These are phyloP conservation scores for Amphirosellinia nigrospora DNA, from an alignment of 495 filamentous ascomycete species.

Conservation along the genomic window DNA sequence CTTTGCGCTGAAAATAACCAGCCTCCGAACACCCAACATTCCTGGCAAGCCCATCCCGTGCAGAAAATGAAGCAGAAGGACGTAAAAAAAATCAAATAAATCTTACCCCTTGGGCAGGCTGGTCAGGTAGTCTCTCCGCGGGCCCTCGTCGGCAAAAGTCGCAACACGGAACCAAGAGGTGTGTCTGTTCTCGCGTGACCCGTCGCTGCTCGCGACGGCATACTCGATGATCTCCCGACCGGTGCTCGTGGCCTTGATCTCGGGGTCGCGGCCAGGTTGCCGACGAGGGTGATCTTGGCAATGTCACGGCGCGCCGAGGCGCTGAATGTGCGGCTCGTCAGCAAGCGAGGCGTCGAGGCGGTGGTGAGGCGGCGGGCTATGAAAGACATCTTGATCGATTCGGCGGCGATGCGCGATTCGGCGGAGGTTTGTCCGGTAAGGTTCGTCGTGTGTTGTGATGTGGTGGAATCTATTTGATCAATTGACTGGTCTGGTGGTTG, in stretches of 20 bases:
- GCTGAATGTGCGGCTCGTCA: slow-evolving; percentile 59
- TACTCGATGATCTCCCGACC: slow-evolving; percentile 74
- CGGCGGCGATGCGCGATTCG: background rate
- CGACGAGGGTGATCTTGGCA: slow-evolving; percentile 71
- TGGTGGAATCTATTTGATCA: background rate
- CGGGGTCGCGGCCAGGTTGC: slow-evolving; percentile 75
- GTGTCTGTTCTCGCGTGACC: slow-evolving; percentile 63
- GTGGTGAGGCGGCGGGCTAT: slow-evolving; percentile 46
- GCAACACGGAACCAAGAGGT: slow-evolving; percentile 80
- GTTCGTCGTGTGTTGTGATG: background rate
- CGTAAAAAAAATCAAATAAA: slow-evolving; percentile 2
- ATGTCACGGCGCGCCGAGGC: slow-evolving; percentile 63
- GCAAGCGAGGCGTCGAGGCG: slow-evolving; percentile 40
- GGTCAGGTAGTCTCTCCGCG: slow-evolving; percentile 67
- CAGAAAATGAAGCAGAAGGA: background rate
- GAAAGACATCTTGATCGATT: slow-evolving; percentile 40
- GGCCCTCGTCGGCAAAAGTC: slow-evolving; percentile 66
- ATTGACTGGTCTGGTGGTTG: background rate
- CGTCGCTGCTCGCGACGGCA: slow-evolving; percentile 64
- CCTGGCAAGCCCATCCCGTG: background rate
- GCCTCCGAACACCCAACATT: background rate
- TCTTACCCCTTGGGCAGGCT: slow-evolving; percentile 80
- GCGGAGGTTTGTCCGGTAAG: background rate
- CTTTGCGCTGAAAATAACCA: background rate
- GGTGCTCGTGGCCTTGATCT: slow-evolving; percentile 66